These are phyloP conservation scores for Lodderomyces theae DNA, from an alignment of 1,139 yeast genomes.

Conservation along the genomic window DNA sequence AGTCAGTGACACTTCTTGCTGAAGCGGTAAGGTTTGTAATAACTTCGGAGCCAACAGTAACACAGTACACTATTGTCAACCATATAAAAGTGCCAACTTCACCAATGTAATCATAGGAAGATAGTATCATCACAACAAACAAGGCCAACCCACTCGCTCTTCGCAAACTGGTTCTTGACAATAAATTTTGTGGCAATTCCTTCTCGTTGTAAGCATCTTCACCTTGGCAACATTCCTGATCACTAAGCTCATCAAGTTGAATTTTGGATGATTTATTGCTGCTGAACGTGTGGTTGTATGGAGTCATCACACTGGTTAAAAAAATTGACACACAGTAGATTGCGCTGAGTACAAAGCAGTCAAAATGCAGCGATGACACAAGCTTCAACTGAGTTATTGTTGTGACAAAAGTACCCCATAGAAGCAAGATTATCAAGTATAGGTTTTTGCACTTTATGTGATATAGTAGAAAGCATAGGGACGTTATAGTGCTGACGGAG, in stretches of 20 bases:
- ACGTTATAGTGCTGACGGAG: conserved; percentile 7
- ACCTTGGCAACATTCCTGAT: too few relatives aligned
- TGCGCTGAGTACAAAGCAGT: background rate
- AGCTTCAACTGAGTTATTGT: conserved; percentile 1
- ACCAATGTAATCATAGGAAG: background rate
- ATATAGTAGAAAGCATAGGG: conserved; percentile 6
- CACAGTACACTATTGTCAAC: background rate
- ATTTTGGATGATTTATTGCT: background rate
- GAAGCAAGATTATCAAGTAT: conserved; percentile 5
- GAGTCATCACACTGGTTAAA: background rate
- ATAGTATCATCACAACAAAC: background rate
- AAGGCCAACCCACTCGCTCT: background rate
- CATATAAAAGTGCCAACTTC: background rate
- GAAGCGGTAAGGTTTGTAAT: background rate
- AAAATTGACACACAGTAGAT: background rate
- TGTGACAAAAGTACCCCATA: conserved; percentile 12
- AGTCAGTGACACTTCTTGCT: background rate
- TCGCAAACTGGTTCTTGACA: background rate
- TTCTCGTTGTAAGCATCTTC: background rate
- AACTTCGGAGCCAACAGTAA: background rate
- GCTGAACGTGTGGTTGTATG: background rate
- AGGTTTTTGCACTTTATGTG: conserved; percentile 4
- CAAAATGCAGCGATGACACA: background rate
- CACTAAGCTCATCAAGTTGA: background rate
- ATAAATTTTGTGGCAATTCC: background rate